Conservation (phyloP, 1,284 basidiomycete species). For the Pyrrhoderma lamaoense region DNA sequence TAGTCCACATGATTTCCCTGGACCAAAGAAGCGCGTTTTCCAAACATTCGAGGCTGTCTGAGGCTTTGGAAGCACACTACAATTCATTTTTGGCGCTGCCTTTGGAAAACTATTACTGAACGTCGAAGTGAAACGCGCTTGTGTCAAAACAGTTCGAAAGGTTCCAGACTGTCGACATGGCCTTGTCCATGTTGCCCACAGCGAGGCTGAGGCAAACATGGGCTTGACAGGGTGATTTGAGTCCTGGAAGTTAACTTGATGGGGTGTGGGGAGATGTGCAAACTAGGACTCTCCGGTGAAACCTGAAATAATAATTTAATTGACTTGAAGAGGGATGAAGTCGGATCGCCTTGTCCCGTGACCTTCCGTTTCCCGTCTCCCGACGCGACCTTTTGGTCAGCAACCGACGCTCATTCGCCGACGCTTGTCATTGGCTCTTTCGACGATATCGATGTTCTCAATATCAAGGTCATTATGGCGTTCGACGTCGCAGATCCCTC, state of each 20-base stretch:
- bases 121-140: not conserved
- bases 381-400: slow-evolving; percentile 3
- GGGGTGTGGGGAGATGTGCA: too few relatives aligned
- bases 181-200: slow-evolving; percentile 7
- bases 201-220: slow-evolving; percentile 8
- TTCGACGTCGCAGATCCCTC: not conserved
- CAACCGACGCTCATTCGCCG: slow-evolving; percentile 5
- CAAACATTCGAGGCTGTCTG: too few relatives aligned
- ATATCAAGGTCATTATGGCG: not conserved
- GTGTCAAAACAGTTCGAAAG: not conserved
- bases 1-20: too few relatives aligned
- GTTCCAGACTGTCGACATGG: slow-evolving; percentile 4
- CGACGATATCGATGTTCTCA: slow-evolving; percentile 7
- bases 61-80: not conserved
- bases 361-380: not conserved
- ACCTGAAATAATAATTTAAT: too few relatives aligned
- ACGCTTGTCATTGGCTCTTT: not conserved
- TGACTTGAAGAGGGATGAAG: not conserved
- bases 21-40: too few relatives aligned
- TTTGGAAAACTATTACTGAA: not conserved
- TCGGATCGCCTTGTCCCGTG: slow-evolving; percentile 8
- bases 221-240: too few relatives aligned
- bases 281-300: too few relatives aligned
- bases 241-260: too few relatives aligned
- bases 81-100: not conserved